Evolutionary conservation across 257 asterid genomes (phyloP).

Genomic region (Forsythia suspensa): DNA sequence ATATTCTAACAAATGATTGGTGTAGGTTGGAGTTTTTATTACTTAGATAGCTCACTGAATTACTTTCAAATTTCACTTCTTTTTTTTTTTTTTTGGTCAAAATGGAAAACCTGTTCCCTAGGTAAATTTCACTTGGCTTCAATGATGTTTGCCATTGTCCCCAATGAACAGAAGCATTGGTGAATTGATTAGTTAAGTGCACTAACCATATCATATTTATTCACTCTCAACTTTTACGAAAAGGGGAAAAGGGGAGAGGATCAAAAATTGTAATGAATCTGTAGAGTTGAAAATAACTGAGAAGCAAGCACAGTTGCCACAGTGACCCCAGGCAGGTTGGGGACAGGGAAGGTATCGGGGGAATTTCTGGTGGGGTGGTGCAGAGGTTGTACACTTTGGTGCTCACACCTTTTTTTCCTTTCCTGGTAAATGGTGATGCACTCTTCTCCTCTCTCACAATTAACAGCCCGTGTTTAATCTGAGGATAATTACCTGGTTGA

Average conservation of each 20-base stretch:
- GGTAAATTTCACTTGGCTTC: background rate
- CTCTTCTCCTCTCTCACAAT: background rate
- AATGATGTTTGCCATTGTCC: background rate
- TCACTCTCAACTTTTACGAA: background rate
- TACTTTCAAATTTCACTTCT: background rate
- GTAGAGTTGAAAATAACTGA: background rate
- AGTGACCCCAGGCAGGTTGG: background rate
- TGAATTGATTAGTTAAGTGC: background rate
- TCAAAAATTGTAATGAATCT: background rate
- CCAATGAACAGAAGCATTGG: background rate
- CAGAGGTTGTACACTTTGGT: background rate
- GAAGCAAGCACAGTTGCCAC: background rate
- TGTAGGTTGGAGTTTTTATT: background rate
- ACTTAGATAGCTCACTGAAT: background rate
- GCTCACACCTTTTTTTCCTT: background rate
- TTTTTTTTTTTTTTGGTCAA: background rate
- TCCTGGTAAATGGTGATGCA: background rate
- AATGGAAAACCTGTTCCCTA: background rate
- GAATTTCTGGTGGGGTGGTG: background rate
- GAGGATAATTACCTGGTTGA: too few species aligned
- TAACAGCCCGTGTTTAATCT: background rate
- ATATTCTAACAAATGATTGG: background rate
- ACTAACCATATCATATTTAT: background rate
- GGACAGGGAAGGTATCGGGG: background rate
- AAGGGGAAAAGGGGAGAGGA: background rate